Conservation (phyloP, 2,329 filamentous ascomycete genomes). For the Graphiopsis chlorocephala region DNA sequence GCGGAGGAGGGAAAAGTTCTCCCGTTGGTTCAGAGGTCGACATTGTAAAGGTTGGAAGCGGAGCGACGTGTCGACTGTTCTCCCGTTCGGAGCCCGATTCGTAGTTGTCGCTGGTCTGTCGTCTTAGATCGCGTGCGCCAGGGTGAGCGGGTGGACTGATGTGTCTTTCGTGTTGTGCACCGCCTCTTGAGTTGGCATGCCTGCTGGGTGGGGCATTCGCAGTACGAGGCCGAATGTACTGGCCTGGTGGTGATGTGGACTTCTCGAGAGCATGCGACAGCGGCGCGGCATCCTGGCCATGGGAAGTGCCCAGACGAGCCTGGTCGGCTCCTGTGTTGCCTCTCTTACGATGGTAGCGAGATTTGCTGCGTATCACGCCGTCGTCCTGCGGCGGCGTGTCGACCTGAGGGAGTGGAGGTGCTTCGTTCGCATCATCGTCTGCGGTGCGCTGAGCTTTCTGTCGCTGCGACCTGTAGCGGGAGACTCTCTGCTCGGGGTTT, state of each 20-base stretch:
- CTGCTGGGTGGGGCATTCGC: constrained; percentile 16
- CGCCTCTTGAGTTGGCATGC: not conserved
- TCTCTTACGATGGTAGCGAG: constrained; percentile 32
- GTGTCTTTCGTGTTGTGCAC: constrained; percentile 2
- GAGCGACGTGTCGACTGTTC: not conserved
- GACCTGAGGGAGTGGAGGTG: not conserved
- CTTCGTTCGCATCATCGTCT: constrained; percentile 7
- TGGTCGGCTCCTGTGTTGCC: constrained; percentile 18
- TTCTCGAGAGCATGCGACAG: not conserved
- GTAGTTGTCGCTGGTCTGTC: not conserved
- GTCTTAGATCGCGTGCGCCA: not conserved
- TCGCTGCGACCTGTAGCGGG: constrained; percentile 58
- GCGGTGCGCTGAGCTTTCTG: constrained; percentile 20
- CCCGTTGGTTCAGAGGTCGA: constrained; percentile 20
- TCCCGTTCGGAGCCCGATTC: not conserved
- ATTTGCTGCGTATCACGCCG: constrained; percentile 28
- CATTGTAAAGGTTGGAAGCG: not conserved
- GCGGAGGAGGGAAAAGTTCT: constrained; percentile 27
- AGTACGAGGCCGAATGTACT: constrained; percentile 2
- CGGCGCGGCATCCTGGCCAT: not conserved
- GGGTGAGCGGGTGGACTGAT: constrained; percentile 4
- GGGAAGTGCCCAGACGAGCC: not conserved
- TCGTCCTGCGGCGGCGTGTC: constrained; percentile 20
- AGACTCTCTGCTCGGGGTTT: constrained; percentile 43
- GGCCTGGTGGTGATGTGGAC: not conserved